Conservation (phyloP, 139 green algal genomes). For the Auxenochlorella pyrenoidosa region DNA sequence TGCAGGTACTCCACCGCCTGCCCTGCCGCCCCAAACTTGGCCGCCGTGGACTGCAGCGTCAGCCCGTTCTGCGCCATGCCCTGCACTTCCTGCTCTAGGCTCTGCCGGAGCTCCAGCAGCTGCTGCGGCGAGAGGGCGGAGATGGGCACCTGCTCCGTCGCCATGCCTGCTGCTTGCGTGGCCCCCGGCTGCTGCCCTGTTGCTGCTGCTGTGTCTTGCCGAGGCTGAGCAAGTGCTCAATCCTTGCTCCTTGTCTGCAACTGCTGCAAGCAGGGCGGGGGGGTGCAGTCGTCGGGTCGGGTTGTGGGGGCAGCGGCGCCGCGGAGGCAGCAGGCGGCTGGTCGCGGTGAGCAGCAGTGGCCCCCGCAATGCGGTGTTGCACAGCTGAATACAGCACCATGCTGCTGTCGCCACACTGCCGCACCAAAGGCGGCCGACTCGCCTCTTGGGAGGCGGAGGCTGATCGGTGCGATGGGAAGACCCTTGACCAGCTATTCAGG, state of each 20-base stretch:
- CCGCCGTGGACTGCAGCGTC: slow-evolving; percentile 58
- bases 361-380: too few species aligned
- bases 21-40: slow-evolving; percentile 60
- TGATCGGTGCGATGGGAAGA: too few species aligned
- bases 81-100: slow-evolving; percentile 57
- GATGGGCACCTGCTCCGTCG: slow-evolving; percentile 34
- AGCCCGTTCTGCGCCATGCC: slow-evolving; percentile 53
- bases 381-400: too few species aligned
- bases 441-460: too few species aligned
- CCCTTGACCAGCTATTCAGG: too few species aligned
- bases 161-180: not conserved
- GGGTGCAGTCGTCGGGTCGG: not conserved
- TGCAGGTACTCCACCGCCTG: slow-evolving; percentile 58
- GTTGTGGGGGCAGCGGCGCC: not conserved
- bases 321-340: too few species aligned
- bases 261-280: not conserved
- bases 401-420: too few species aligned
- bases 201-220: too few species aligned
- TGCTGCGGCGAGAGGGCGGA: slow-evolving; percentile 22
- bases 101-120: slow-evolving; percentile 44
- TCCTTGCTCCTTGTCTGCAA: not conserved
- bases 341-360: too few species aligned
- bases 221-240: not conserved
- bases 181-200: not conserved
- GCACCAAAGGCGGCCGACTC: too few species aligned